Evolutionary conservation across 345 rosid species (phyloP).

Genomic region (Euphorbia tirucalli): DNA sequence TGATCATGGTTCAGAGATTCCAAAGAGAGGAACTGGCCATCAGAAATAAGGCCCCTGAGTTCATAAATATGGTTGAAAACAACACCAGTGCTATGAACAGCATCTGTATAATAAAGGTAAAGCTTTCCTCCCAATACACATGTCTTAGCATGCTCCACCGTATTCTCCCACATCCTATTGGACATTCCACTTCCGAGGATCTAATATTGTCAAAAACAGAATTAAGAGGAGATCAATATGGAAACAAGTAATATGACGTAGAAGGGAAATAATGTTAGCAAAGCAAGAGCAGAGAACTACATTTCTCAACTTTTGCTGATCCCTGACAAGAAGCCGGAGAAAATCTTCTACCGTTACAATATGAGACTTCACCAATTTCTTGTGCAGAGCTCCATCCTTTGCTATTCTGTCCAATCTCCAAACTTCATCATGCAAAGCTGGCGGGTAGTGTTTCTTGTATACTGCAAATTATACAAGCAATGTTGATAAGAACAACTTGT

Average conservation of each 20-base stretch:
- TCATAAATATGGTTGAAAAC: constrained; percentile 85
- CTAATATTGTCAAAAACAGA: constrained; percentile 30
- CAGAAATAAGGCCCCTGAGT: constrained; percentile 72
- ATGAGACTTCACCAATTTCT: constrained; percentile 57
- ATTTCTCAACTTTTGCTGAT: constrained; percentile 67
- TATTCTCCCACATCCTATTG: constrained; percentile 95
- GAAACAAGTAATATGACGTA: background rate
- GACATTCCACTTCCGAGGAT: constrained; percentile 98
- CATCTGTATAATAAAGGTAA: constrained; percentile 66
- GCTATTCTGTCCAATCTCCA: constrained; percentile 97
- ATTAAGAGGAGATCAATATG: background rate
- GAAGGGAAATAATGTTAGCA: constrained; percentile 2
- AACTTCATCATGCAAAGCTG: constrained; percentile 84
- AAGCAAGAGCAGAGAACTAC: constrained; percentile 28
- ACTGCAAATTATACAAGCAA: constrained; percentile 42
- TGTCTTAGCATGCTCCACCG: constrained; percentile 92
- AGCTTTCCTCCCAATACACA: constrained; percentile 82
- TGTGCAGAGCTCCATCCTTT: constrained; percentile 93
- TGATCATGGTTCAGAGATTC: constrained; percentile 73
- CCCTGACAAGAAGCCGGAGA: constrained; percentile 69
- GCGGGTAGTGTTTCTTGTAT: constrained; percentile 95
- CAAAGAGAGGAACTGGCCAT: constrained; percentile 66
- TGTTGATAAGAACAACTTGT: constrained; percentile 6
- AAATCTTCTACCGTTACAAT: constrained; percentile 82
- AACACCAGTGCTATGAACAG: constrained; percentile 51